Evolutionary conservation across 1,139 yeast species (phyloP), one percentile per base, ranked within the genome.

Genomic region (Geotrichum australiense): DNA sequence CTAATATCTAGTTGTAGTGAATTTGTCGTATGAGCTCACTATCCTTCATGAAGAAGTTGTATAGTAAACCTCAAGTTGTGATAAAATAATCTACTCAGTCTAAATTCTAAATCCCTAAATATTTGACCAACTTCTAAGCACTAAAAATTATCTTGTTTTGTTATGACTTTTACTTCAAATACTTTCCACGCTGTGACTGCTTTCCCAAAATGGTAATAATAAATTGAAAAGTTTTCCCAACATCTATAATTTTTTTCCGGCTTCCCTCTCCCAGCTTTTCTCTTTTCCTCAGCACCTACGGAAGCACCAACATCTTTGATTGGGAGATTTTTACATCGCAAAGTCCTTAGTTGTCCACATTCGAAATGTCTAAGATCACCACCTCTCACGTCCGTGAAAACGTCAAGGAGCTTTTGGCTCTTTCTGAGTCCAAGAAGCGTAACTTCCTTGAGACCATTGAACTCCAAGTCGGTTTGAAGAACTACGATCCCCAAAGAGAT

Each of bases 401-500:
- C 79, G 96, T 93, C 71, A 78, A 84, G 69, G 80, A 85, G 73
- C 77, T 93, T 68, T 76, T 93, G 71, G 83, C 81, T 69, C 81
- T 71, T 78, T 87, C 98, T 67, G 93, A 86, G 71, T 84, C 94
- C 79, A 91, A 91, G 86, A 91, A 91, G 96, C 87, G 99, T 83
- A 91, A 93, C 94, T 93, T 93, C 78, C 83, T 91, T 76, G 98
- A 93, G 81, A 91, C 99, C 73, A 89, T 93, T 66, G 99, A 93
- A 78, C 82, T 93, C 70, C 98, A 93, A 78, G 95, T 93, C 66
- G 98, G 98, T 72, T 81, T 93, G 67, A 93, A 93, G 91, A 91
- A 91, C 94, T 93, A 93, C 77, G 99, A 93, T 74, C 97, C 99
- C 70, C 98, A 93, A 80, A 89, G 99, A 84, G 99, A 93, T 76